Evolutionary conservation across 2,329 filamentous ascomycete species (phyloP), one percentile per base, ranked within the genome.

Genomic region (Pseudogymnoascus sp.): DNA sequence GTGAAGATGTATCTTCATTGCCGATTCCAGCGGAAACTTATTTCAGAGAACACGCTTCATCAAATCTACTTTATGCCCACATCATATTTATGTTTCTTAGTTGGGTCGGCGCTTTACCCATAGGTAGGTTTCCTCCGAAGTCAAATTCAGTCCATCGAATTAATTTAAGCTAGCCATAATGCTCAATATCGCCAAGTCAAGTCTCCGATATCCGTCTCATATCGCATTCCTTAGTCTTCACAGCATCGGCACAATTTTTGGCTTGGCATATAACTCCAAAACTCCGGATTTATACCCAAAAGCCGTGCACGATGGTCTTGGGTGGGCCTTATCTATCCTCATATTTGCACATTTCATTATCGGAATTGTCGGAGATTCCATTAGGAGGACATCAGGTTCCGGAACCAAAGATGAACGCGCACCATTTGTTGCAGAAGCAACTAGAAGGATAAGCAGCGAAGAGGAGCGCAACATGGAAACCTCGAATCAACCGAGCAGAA

Each of bases 21-120:
- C 24, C 60, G 17, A 57, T 60, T 61, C 58, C 57, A 60, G 40
- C 61, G 41, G 61, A 61, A 60, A 63, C 29, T 29, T 63, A 63
- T 63, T 63, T 61, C 61, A 63, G 44, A 58, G 59, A 63, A 39
- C 13, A 44, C 59, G 60, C 58, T 61, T 54, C 58, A 33, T 58
- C 59, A 35, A 54, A 61, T 57, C 24, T 61, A 33, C 59, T 61
- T 47, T 61, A 61, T 36, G 29, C 59, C 58, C 60, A 62, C 33
- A 62, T 62, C n/a, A 33, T 37, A 59, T 59, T 62, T 44, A 62
- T 62, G 60, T 33, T 62, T 40, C 50, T 62, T 31, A 36, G 54
- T 44, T 62, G 60, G 60, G 21, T 62, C 36, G 24, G 35, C 60
- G 50, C 33, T 59, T 44, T 62, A 58, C 60, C 60, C 21, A 62